A percentile compares a stretch with the other conserved stretches of the same genome.
These are phyloP conservation scores for Alternaria rosae DNA, from an alignment of 2,329 filamentous ascomycete genomes.

Conservation along the genomic window DNA sequence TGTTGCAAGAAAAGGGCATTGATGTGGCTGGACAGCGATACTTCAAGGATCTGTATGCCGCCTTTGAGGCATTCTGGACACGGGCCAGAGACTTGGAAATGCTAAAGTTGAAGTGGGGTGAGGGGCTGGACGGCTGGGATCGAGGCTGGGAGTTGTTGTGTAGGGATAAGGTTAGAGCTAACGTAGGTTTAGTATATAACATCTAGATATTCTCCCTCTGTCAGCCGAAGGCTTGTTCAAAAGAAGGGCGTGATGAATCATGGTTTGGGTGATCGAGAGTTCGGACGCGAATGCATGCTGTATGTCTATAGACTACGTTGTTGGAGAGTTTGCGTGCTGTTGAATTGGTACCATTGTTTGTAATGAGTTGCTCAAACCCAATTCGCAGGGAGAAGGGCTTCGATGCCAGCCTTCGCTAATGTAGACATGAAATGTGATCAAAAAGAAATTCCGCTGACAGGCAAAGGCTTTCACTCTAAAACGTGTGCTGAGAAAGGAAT, in stretches of 20 bases:
- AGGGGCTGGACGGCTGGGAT: constrained; percentile 31
- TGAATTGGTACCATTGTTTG: background rate
- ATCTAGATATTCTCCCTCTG: background rate
- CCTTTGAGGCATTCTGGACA: background rate
- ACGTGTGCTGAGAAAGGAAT: background rate
- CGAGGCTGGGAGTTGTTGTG: constrained; percentile 34
- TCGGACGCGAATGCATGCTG: background rate
- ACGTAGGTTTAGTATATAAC: constrained; percentile 26
- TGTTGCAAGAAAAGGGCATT: constrained; percentile 32
- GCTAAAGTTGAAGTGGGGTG: constrained; percentile 29
- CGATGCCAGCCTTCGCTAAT: background rate
- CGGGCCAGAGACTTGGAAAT: constrained; percentile 12
- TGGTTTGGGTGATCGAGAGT: background rate
- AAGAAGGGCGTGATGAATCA: background rate
- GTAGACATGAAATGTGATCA: background rate
- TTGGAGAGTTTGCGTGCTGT: background rate
- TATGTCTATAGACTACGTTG: background rate
- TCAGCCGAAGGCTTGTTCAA: background rate
- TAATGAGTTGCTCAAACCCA: background rate
- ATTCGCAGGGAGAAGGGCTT: background rate
- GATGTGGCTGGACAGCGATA: constrained; percentile 24
- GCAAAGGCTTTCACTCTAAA: background rate
- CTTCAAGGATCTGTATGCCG: constrained; percentile 22
- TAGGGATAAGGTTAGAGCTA: constrained; percentile 27
- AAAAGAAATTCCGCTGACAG: background rate